Conservation (phyloP, 2,329 filamentous ascomycete genomes). For the Colletotrichum sansevieriae region DNA sequence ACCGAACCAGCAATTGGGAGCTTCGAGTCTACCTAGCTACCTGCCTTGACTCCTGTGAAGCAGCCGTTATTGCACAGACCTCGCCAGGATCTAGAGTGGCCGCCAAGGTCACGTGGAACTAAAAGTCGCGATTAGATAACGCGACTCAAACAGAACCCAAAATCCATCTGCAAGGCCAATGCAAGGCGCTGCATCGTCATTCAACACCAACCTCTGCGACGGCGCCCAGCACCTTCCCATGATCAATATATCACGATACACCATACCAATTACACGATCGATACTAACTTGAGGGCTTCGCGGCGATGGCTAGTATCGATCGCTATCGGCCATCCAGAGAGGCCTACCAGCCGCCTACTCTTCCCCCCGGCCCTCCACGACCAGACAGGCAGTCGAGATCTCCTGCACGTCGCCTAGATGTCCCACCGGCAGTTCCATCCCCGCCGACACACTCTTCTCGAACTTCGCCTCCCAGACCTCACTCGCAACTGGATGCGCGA, state of each 20-base stretch:
- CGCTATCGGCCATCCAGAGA: slow-evolving; percentile 69
- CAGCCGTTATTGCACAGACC: background rate
- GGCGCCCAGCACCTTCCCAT: slow-evolving; percentile 25
- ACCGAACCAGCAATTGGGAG: background rate
- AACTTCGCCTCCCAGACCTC: slow-evolving; percentile 66
- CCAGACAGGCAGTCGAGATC: slow-evolving; percentile 63
- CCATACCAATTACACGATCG: slow-evolving; percentile 7
- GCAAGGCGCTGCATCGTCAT: slow-evolving; percentile 3
- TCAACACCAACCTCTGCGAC: slow-evolving; percentile 31
- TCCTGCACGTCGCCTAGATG: slow-evolving; percentile 63
- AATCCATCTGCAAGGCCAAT: slow-evolving; percentile 24
- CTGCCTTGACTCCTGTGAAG: background rate
- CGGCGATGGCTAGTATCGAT: slow-evolving; percentile 70
- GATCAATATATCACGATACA: slow-evolving; percentile 22
- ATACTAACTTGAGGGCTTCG: slow-evolving; percentile 3
- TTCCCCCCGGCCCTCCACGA: slow-evolving; percentile 53
- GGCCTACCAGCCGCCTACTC: slow-evolving; percentile 67
- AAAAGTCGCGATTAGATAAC: slow-evolving; percentile 45
- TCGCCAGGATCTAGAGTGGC: slow-evolving; percentile 11
- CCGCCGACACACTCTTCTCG: slow-evolving; percentile 69
- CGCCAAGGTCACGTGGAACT: slow-evolving; percentile 23
- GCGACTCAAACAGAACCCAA: slow-evolving; percentile 38
- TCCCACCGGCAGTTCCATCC: slow-evolving; percentile 73
- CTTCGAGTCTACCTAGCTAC: background rate
- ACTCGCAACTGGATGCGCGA: slow-evolving; percentile 56